Percentiles rank a stretch among this genome's conserved stretches.
Evolutionary conservation across 2,329 filamentous ascomycete species (phyloP).

Genomic region (Coniella vitis): DNA sequence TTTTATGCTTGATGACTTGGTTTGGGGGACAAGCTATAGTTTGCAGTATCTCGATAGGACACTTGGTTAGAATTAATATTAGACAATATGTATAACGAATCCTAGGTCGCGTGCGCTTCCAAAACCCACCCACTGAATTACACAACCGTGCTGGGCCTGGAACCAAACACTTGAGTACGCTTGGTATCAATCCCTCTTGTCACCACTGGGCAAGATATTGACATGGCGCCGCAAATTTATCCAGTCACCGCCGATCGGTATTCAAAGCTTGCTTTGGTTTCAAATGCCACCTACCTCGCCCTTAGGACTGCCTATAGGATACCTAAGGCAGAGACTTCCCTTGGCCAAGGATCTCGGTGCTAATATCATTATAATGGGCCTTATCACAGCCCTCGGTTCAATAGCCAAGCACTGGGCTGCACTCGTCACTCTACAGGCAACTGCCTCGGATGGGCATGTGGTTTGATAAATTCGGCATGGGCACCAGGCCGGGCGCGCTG

Average conservation of each 20-base stretch:
- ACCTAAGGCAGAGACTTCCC: conserved; percentile 45
- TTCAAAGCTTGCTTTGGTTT: conserved; percentile 25
- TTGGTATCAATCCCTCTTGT: neutral
- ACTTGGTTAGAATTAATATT: conserved; percentile 16
- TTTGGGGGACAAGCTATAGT: conserved; percentile 24
- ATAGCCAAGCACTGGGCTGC: conserved; percentile 43
- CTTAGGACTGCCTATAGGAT: conserved; percentile 31
- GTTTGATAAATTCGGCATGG: conserved; percentile 28
- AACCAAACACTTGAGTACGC: conserved; percentile 21
- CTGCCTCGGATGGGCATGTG: conserved; percentile 26
- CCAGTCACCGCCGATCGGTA: conserved; percentile 23
- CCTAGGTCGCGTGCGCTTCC: neutral
- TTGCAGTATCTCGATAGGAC: conserved; percentile 27
- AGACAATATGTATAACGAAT: no score
- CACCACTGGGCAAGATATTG: neutral
- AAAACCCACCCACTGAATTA: conserved; percentile 21
- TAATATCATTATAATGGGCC: conserved; percentile 38
- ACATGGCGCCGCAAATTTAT: neutral
- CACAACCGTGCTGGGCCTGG: conserved; percentile 26
- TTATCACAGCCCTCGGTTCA: conserved; percentile 40
- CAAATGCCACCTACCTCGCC: conserved; percentile 26
- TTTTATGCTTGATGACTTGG: neutral
- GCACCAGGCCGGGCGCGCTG: conserved; percentile 24
- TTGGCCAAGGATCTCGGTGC: conserved; percentile 45
- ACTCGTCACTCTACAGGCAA: conserved; percentile 38